A percentile compares a stretch with the other conserved stretches of the same genome.
Evolutionary conservation across 2,329 filamentous ascomycete genomes (phyloP).

Genomic region (Xylaria sp.): DNA sequence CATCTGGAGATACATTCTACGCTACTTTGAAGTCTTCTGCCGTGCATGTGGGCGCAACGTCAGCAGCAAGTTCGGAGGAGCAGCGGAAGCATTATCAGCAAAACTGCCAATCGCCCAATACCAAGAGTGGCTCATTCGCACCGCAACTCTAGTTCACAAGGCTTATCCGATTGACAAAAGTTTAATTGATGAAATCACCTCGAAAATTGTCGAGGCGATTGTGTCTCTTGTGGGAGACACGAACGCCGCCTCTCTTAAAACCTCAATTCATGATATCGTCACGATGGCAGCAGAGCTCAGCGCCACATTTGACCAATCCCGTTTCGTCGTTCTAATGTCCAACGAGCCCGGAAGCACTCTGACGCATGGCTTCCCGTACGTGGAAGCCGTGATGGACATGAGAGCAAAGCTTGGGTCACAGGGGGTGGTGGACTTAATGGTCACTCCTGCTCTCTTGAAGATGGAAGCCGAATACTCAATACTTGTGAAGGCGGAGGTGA

Average conservation of each 20-base stretch:
- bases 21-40: conserved; percentile 32
- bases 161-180: conserved; percentile 27
- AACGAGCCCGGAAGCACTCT: conserved; percentile 33
- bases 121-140: conserved; percentile 35
- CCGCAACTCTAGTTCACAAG: conserved; percentile 31
- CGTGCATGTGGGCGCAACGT: conserved; percentile 35
- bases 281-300: conserved; percentile 31
- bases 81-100: conserved; percentile 20
- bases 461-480: conserved; percentile 34
- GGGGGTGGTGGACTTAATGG: conserved; percentile 38
- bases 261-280: conserved; percentile 31
- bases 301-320: conserved; percentile 29
- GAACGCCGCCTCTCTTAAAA: conserved; percentile 21
- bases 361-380: conserved; percentile 34
- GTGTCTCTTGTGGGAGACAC: conserved; percentile 25
- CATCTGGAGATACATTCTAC: conserved; percentile 40
- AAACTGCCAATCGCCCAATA: conserved; percentile 27
- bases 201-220: conserved; percentile 30
- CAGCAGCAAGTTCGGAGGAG: conserved; percentile 23
- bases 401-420: conserved; percentile 27
- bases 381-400: conserved; percentile 33
- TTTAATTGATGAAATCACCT: conserved; percentile 23
- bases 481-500: conserved; percentile 39
- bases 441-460: conserved; percentile 39
- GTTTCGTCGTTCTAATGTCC: conserved; percentile 35